Evolutionary conservation across 805 yeast genomes (phyloP), one percentile per base, ranked within the genome.

Genomic region (Barnettozyma populi): DNA sequence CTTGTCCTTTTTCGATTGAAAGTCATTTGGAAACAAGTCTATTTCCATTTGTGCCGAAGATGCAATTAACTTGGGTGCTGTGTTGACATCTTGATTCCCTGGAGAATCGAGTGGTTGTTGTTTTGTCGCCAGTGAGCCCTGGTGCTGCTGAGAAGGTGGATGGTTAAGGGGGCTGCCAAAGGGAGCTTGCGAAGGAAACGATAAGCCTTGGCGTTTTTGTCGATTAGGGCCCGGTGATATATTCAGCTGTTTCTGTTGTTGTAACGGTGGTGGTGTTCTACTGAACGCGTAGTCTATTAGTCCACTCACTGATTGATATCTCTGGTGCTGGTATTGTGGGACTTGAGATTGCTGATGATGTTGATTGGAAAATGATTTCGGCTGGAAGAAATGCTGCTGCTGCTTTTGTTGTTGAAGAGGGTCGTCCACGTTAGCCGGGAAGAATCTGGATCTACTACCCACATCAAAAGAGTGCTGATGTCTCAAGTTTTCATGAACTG

Each of bases 381-480:
- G 31, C 32, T 23, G 32, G n/a, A 23, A 21, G 7, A 14, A 16
- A 11, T 13, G 20, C 31, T 38, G 32, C 24, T 38, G 36, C 18
- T 16, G 20, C 11, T 6, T n/a, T 41, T 32, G 48, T 34, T 7
- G 36, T 29, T 20, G 21, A 36, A 8, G 40, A 20, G 20, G 41
- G 20, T 47, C 43, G 36, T 47, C 46, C 10, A 25, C 16, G 14
- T 29, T 24, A 3, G 61, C 50, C 1, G 64, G 64, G 45, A 60
- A 60, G 45, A 60, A 60, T 36, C 64, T 52, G 4, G 64, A 60
- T 5, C 48, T 51, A 32, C 52, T 13, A 14, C 31, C 47, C 20
- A 45, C n/a, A 19, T 47, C 47, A 25, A 44, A 20, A 7, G 56
- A 43, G 11, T 34, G 40, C n/a, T 47, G 55, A 11, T 49, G 46